A percentile compares a stretch with the other conserved stretches of the same genome.
phyloP scores from a whole-genome alignment of 139 green algal genomes.

The Microglena sp. region DNA sequence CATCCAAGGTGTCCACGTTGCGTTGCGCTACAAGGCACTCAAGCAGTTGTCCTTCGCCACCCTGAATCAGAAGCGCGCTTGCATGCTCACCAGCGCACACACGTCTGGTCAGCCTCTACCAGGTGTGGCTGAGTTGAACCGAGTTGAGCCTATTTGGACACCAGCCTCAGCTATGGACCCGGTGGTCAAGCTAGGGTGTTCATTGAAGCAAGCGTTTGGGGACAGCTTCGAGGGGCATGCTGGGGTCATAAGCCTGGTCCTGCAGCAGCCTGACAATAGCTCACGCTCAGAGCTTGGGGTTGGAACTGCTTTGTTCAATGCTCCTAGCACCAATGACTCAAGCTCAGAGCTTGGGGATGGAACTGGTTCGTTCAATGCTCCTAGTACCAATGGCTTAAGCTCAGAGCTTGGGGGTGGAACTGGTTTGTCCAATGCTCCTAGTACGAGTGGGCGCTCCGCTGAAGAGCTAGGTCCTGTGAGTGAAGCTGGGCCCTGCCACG shows the following conservation, averaged over 20 bases:
- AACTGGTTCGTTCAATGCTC: background rate
- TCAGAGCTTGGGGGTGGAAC: too few relatives aligned
- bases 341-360: background rate
- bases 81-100: constrained; percentile 20
- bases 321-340: background rate
- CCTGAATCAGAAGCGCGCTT: constrained; percentile 55
- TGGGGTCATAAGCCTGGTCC: too few relatives aligned
- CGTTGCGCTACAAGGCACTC: constrained; percentile 47
- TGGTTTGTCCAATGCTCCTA: too few relatives aligned
- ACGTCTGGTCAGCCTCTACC: constrained; percentile 23
- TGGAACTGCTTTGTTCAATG: background rate
- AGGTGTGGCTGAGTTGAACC: constrained; percentile 19
- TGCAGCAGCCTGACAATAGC: background rate
- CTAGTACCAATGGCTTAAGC: background rate
- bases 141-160: constrained; percentile 26
- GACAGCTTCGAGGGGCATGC: too few relatives aligned
- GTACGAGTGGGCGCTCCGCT: background rate
- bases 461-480: background rate
- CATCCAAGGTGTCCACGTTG: constrained; percentile 50
- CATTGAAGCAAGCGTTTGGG: too few relatives aligned
- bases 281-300: background rate
- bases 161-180: background rate
- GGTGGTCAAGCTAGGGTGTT: background rate
- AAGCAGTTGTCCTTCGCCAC: constrained; percentile 39
- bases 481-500: background rate